These are phyloP conservation scores for Nelumbo lutea DNA, from an alignment of 164 flowering plant species.

Conservation along the genomic window DNA sequence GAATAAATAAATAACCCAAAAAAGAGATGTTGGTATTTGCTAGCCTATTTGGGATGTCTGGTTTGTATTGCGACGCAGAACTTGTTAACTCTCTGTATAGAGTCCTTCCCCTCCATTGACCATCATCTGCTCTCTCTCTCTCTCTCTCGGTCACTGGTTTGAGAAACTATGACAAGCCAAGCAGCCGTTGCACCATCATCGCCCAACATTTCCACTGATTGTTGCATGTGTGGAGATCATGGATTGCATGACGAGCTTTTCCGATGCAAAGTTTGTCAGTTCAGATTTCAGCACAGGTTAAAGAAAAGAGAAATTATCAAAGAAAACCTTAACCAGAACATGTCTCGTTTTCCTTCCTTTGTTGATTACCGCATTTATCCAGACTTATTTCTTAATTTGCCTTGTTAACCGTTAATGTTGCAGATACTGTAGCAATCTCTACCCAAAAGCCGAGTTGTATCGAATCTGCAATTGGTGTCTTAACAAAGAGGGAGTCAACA, in stretches of 20 bases:
- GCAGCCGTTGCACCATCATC: not conserved
- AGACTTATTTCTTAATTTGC: not conserved
- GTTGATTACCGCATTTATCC: not conserved
- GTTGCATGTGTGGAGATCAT: constrained; percentile 35
- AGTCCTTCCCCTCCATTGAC: no score
- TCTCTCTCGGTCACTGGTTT: not conserved
- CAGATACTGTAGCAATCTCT: constrained; percentile 34
- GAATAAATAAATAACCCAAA: no score
- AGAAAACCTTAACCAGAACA: not conserved
- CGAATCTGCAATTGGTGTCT: constrained; percentile 32
- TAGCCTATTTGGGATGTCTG: no score
- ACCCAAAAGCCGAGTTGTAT: constrained; percentile 25
- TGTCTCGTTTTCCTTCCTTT: not conserved
- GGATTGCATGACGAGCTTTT: constrained; percentile 26
- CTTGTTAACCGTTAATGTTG: not conserved
- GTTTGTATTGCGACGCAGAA: no score
- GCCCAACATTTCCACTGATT: constrained; percentile 5
- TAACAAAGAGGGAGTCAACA: constrained; percentile 11
- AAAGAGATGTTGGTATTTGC: no score
- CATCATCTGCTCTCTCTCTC: not conserved
- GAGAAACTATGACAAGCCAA: not conserved
- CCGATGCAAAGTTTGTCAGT: constrained; percentile 20
- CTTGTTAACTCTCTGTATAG: no score
- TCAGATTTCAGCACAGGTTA: constrained; percentile 31
- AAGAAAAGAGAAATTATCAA: not conserved